Base-by-base conservation (phyloP, 2,329 filamentous ascomycete species). In the Cyclaneusma minus region DNA sequence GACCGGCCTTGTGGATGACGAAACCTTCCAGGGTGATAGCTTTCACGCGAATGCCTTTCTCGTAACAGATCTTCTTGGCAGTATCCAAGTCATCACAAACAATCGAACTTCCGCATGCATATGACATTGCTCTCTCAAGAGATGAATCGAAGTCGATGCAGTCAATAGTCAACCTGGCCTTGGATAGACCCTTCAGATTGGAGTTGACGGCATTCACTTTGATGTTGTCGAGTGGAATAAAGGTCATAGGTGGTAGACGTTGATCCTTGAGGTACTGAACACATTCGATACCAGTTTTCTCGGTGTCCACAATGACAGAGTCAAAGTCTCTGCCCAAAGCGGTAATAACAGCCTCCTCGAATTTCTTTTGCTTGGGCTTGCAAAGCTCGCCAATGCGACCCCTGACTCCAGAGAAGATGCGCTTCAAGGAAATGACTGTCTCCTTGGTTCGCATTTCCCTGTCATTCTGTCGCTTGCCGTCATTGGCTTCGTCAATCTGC, bases 301-400 rank as follows among this genome's bases (percentile, higher is more conserved):
- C 84, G 2, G 83, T 87, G 42, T 98, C 89, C 7, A 95, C 87
- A 25, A 98, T 73, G 22, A 98, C 78, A 0, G 85, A 81, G 49
- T 98, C 87, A 48, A 93, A 93, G 45, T 95, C 81, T 29, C 82
- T 73, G 26, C 89, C 89, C 4, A 98, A 68, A 5, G 92, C 84
- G 13, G 83, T 91, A 41, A 82, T 83, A 35, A 98, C 81, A 23
- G 89, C 89, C 39, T 89, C 82, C 36, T 89, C 81, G 44, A 76
- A 98, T 50, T 94, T 95, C 55, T 92, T 94, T 55, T 94, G 83
- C 52, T 94, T 95, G 2, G 89, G 87, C 38, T 82, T 85, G 56
- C 89, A 94, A 21, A 98, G 67, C 37, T 93, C 83, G 35, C 83
- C 82, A 23, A 95, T 70, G 23, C 87, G 75, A 12, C 89, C 89